Evolutionary conservation across 176 grass and related monocot species (phyloP), one percentile per base, ranked within the genome.

Genomic region (Oropetium thomaeum): DNA sequence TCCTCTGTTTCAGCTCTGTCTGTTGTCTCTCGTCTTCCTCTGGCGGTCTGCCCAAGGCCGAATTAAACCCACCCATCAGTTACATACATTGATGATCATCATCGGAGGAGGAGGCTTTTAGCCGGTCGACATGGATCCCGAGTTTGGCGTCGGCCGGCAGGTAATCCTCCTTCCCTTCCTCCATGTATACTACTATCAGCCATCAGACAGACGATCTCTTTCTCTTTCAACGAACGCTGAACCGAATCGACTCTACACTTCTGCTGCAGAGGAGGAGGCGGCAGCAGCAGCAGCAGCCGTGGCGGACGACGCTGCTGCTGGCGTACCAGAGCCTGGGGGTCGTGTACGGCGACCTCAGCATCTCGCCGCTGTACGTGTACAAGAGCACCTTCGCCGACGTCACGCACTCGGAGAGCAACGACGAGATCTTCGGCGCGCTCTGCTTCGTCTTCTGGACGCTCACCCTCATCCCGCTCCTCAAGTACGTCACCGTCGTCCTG

Each of bases 321-420:
- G 96, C 96, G 32, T 99, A 95, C 82, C 96, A 99, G 89, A 99
- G 96, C 81, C 69, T 99, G 0, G 96, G 96, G 3, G 96, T 95
- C 38, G 96, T 99, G 38, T 99, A 99, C 55, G 96, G 96, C 10
- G 96, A 99, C 76, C 83, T 99, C 15, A 90, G 96, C 83, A 99
- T 99, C 66, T 92, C 96, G 8, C 96, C 96, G 9, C 75, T 99
- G 16, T 99, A 99, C 79, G 96, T 99, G 17, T 99, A 92, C 87
- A 99, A 95, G 76, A 99, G 96, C 83, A 99, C 96, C 78, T 99
- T 99, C 82, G 96, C 96, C 3, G 91, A 99, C 86, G 95, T 99
- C 82, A 88, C 51, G 13, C 96, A 99, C 81, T 95, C 96, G 54
- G 87, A 99, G 44, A 79, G 67, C 68, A 99, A 99, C 82, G 89